Evolutionary conservation across 2,329 filamentous ascomycete genomes (phyloP).

Genomic region (Aspergillus proliferans): DNA sequence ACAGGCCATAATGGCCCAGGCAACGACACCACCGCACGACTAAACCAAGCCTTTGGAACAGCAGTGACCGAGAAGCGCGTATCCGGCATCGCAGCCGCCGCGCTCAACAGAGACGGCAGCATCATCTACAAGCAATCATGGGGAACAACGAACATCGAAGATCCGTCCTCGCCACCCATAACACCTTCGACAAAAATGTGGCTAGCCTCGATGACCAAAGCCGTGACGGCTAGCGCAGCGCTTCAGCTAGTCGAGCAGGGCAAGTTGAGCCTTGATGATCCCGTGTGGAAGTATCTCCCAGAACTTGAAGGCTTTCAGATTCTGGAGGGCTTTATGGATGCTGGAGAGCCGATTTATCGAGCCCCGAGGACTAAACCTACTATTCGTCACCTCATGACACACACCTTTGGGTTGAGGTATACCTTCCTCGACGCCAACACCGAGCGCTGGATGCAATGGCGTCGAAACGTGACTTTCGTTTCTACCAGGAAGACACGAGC

Average conservation of each 20-base stretch:
- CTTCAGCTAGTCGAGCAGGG: constrained; percentile 46
- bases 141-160: constrained; percentile 41
- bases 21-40: too few relatives aligned
- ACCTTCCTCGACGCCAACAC: constrained; percentile 48
- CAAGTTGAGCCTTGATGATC: constrained; percentile 37
- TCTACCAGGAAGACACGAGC: constrained; percentile 56
- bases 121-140: constrained; percentile 44
- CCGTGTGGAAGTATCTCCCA: constrained; percentile 34
- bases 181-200: constrained; percentile 56
- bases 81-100: constrained; percentile 42
- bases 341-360: constrained; percentile 33
- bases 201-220: constrained; percentile 50
- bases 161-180: constrained; percentile 46
- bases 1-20: too few relatives aligned
- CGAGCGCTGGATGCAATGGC: constrained; percentile 54
- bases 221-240: constrained; percentile 39
- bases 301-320: constrained; percentile 37
- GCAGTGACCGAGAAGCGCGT: constrained; percentile 27
- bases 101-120: constrained; percentile 44
- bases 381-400: constrained; percentile 8
- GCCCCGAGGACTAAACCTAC: too few relatives aligned
- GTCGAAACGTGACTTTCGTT: constrained; percentile 45
- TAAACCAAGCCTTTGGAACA: too few relatives aligned
- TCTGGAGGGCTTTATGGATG: constrained; percentile 53
- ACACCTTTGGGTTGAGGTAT: constrained; percentile 52